phyloP scores from a whole-genome alignment of 2,329 filamentous ascomycete species.

The Fusarium oligoseptatum region DNA sequence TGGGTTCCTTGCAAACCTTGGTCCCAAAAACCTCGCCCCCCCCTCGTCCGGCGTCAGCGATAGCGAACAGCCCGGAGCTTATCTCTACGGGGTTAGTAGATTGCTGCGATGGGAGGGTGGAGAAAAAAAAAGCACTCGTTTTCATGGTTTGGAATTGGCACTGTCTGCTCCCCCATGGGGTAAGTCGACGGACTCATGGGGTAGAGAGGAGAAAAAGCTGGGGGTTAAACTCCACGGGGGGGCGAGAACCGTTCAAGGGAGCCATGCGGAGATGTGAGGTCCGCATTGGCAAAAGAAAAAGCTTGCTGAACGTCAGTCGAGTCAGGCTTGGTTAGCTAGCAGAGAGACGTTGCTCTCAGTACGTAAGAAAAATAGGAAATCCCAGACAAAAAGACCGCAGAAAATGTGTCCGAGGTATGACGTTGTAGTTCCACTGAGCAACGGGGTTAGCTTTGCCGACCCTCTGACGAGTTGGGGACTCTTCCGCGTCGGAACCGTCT shows the following conservation, averaged over 20 bases:
- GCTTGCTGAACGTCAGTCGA: neutral
- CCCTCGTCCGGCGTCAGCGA: conserved; percentile 13
- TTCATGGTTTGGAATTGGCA: neutral
- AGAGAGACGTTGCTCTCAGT: conserved; percentile 9
- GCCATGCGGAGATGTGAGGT: neutral
- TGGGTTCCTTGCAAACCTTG: conserved; percentile 11
- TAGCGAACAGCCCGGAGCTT: conserved; percentile 6
- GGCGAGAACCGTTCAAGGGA: neutral
- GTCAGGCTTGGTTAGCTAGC: neutral
- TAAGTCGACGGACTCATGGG: conserved; percentile 11
- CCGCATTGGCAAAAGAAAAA: neutral
- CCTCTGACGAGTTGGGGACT: conserved; percentile 12
- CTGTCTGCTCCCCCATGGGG: conserved; percentile 29
- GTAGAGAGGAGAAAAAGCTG: conserved; percentile 14
- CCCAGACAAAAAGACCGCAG: neutral
- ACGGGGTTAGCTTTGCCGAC: conserved; percentile 9
- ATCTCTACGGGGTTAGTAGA: conserved; percentile 10
- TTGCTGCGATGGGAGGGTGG: conserved; percentile 5
- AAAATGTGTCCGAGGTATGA: conserved; percentile 19
- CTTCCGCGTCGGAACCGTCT: neutral
- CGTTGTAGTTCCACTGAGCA: conserved; percentile 27
- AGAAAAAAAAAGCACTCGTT: neutral
- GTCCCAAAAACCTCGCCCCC: neutral
- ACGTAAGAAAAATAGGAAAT: conserved; percentile 33
- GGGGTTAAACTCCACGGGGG: conserved; percentile 4